A percentile compares a stretch with the other conserved stretches of the same genome.
Conservation (phyloP, 2,329 filamentous ascomycete genomes). For the Colletotrichum karsti region DNA sequence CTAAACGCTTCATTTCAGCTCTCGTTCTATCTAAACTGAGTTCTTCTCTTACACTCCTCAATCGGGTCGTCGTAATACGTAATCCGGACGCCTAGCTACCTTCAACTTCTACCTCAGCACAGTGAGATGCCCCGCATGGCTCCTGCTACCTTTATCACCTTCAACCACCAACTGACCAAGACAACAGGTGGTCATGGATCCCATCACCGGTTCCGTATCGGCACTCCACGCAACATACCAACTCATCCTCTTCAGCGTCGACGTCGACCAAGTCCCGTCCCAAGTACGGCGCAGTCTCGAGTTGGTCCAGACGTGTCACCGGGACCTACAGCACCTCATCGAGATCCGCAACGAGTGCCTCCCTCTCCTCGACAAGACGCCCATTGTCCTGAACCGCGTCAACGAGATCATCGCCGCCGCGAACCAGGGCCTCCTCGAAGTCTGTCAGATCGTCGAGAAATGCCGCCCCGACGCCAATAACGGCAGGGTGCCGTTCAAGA, state of each 20-base stretch:
- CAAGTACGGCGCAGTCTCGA: slow-evolving; percentile 39
- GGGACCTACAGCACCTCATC: slow-evolving; percentile 42
- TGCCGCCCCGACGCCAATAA: slow-evolving; percentile 33
- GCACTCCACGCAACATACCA: slow-evolving; percentile 19
- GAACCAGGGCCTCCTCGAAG: slow-evolving; percentile 36
- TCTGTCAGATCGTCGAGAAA: slow-evolving; percentile 39
- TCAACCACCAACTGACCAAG: not conserved
- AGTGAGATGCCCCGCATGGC: too few relatives aligned
- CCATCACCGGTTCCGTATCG: not conserved
- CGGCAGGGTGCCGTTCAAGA: slow-evolving; percentile 31
- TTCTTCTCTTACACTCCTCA: too few relatives aligned
- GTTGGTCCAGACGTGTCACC: slow-evolving; percentile 40
- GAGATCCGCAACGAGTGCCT: slow-evolving; percentile 39
- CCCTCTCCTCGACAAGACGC: slow-evolving; percentile 32
- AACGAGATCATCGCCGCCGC: slow-evolving; percentile 39
- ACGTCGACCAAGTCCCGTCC: slow-evolving; percentile 36
- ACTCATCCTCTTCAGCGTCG: slow-evolving; percentile 28
- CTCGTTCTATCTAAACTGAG: too few relatives aligned
- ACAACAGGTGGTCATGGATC: not conserved
- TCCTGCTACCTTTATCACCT: not conserved
- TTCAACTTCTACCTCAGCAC: too few relatives aligned
- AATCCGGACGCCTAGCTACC: too few relatives aligned
- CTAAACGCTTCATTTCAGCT: too few relatives aligned
- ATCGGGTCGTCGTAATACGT: too few relatives aligned
- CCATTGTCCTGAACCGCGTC: slow-evolving; percentile 36